These are phyloP conservation scores for Moricandia arvensis DNA, from an alignment of 345 rosid genomes.

Conservation along the genomic window DNA sequence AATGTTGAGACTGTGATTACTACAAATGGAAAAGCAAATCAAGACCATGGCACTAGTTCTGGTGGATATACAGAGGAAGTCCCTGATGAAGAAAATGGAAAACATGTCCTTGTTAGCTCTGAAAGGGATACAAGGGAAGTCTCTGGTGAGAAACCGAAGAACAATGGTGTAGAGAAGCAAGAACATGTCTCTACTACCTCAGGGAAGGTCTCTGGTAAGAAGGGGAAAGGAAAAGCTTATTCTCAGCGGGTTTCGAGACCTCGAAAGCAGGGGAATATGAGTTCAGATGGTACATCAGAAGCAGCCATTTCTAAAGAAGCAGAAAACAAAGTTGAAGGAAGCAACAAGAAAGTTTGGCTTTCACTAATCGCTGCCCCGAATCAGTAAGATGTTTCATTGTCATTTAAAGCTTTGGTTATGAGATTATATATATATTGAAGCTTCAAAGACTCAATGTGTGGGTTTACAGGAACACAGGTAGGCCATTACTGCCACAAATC, in stretches of 20 bases:
- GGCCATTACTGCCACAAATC: constrained; percentile 4
- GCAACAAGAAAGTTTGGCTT: constrained; percentile 14
- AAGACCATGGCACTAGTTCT: not conserved
- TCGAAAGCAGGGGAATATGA: not conserved
- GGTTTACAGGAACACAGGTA: constrained; percentile 2
- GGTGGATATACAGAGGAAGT: not conserved
- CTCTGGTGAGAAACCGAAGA: not conserved
- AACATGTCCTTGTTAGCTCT: not conserved
- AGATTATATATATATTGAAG: not conserved
- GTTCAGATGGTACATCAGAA: not conserved
- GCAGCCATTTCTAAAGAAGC: not conserved
- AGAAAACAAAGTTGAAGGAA: not conserved
- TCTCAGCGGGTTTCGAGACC: constrained; percentile 11
- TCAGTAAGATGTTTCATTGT: constrained; percentile 7
- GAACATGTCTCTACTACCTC: not conserved
- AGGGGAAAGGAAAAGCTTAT: not conserved
- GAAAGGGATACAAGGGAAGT: not conserved
- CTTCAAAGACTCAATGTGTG: not conserved
- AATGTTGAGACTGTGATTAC: not conserved
- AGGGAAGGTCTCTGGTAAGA: constrained; percentile 11
- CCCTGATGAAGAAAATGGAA: not conserved
- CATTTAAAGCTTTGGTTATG: not conserved
- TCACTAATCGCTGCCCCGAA: not conserved
- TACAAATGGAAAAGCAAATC: not conserved
- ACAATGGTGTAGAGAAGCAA: not conserved